phyloP scores from a whole-genome alignment of 2,329 filamentous ascomycete species.

The Herpotrichia juniperi region DNA sequence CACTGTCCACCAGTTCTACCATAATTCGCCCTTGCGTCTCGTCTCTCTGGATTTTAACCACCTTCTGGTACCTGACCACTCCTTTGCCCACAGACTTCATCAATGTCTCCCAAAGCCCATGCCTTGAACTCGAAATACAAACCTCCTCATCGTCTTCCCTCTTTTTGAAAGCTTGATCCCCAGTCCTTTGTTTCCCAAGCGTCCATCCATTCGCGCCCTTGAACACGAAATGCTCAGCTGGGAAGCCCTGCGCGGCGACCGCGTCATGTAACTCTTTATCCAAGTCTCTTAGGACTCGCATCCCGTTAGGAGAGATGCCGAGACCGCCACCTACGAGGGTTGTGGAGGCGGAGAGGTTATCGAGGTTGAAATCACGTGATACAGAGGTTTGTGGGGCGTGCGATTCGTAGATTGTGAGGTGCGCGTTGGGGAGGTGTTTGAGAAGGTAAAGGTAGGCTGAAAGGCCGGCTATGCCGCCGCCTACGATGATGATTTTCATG shows the following conservation, averaged over 20 bases:
- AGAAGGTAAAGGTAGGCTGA: slow-evolving; percentile 31
- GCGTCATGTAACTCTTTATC: slow-evolving; percentile 18
- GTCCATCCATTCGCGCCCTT: slow-evolving; percentile 25
- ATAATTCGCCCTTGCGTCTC: slow-evolving; percentile 8
- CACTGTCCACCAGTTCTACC: slow-evolving; percentile 20
- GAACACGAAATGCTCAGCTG: slow-evolving; percentile 23
- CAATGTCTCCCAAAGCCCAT: slow-evolving; percentile 30
- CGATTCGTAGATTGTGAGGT: slow-evolving; percentile 33
- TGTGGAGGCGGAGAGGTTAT: slow-evolving; percentile 17
- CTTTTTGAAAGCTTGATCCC: slow-evolving; percentile 11
- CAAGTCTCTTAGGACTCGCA: slow-evolving; percentile 27
- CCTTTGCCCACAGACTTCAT: slow-evolving; percentile 15
- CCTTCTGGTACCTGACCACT: slow-evolving; percentile 18
- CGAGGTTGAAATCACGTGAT: slow-evolving; percentile 5
- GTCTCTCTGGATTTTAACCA: slow-evolving; percentile 12
- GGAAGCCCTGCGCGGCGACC: slow-evolving; percentile 27
- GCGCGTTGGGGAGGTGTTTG: slow-evolving; percentile 24
- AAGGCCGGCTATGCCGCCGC: slow-evolving; percentile 28
- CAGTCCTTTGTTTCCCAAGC: slow-evolving; percentile 18
- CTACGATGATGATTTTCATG: slow-evolving; percentile 36
- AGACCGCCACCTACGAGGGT: slow-evolving; percentile 30
- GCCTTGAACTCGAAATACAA: slow-evolving; percentile 24
- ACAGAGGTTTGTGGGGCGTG: slow-evolving; percentile 14
- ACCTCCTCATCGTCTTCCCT: slow-evolving; percentile 16
- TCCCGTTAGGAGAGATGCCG: slow-evolving; percentile 35